Base-by-base conservation (phyloP, 306 rosid species). In the Calophaca sinica region DNA sequence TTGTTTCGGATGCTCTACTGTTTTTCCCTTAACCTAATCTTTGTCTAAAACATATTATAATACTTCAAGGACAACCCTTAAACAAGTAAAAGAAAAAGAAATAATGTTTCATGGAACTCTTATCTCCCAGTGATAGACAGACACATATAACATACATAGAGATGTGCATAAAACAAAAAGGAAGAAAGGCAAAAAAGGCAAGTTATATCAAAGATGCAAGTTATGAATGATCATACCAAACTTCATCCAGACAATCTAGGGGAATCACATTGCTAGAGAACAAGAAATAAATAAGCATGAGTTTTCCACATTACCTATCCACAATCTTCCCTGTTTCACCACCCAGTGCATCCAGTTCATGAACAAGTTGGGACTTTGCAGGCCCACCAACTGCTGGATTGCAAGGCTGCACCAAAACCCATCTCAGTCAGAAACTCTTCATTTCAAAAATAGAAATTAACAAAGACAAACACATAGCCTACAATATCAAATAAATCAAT, bases 301-400 rank as follows among this genome's bases (percentile, higher is more conserved):
- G 60, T 7, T 9, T 70, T 54, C 32, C 66, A 72, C 29, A 49
- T 78, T 87, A 94, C 98, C 96, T 90, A 79, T 94, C 97, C 80
- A 97, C 93, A 78, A 94, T 81, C 82, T 94, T 94, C 79, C 98
- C 98, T 15, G 90, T 91, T 60, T 94, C 90, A 66, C 98, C 98
- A 26, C 97, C 97, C 44, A 94, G 88, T 6, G 98, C 98, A 81
- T 94, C 98, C 50, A 94, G 97, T 85, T 94, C 98, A 41, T 94
- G 97, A 75, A 94, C 98, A 45, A 94, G 90, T 75, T 94, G 98
- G 38, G 98, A 94, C 77, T 94, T 94, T 54, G 96, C 98, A 35
- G 93, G 97, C 63, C 97, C 98, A 52, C 98, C 98, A 39, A 94
- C 98, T 9, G 98, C 98, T 76, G 98, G 97, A 84, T 94, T 94